Evolutionary conservation across 108 stramenopile genomes (phyloP), one percentile per base, ranked within the genome.

Genomic region (Fistulifera pelliculosa): DNA sequence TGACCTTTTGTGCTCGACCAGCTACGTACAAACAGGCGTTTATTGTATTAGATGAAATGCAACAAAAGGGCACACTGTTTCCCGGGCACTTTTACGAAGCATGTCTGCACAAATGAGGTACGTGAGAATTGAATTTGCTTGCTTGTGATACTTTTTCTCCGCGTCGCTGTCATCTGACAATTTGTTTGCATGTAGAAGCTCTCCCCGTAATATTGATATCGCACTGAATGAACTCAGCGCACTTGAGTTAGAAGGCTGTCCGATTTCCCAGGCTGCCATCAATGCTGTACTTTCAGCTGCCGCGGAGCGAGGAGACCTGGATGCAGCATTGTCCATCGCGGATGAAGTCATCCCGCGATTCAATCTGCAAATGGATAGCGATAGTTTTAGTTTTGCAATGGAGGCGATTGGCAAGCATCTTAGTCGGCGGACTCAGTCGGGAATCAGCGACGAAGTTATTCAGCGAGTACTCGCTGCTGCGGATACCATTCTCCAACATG

Each of bases 361-460:
- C 42, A 48, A 60, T 28, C 60, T 74, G 19, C 7, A 73, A 40
- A 66, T 77, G 23, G 67, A 84, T 45, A 57, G 35, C 10, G 74
- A 81, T 44, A 71, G 80, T n/a, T 83, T 65, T 62, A 63, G 77
- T 15, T 88, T 78, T 68, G 56, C 68, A 4, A 70, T 85, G 57
- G 83, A 85, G 54, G 55, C 68, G 4, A 62, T 85, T 25, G 76
- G 71, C 2, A 65, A 72, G 44, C 38, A 66, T 38, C 38, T 73
- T 8, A 45, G 48, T 18, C 43, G 64, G 12, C 13, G 42, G 27
- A 11, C 28, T 10, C 31, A 43, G 27, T 0, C n/a, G 40, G 18
- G 24, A 21, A 26, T 2, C 4, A 19, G 18, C 23, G 24, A 62
- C 41, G 54, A 44, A 13, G 22, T 53, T 24, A 40, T 62, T 11